Conservation (phyloP, 176 grass and related monocot genomes). For the Avena sativa region DNA sequence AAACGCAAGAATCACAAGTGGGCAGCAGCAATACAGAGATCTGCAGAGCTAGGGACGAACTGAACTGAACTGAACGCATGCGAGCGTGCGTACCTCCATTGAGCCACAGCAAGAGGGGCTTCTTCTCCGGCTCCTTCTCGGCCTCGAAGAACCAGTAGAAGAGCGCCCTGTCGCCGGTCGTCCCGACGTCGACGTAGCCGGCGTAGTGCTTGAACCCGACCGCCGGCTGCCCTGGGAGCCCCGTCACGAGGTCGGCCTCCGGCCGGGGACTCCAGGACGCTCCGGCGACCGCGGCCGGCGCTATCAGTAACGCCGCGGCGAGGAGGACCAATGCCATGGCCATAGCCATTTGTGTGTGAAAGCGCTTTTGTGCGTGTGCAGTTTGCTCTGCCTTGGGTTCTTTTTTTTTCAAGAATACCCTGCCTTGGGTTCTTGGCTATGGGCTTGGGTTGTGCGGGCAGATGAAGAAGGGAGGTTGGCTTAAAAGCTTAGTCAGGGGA, state of each 20-base stretch:
- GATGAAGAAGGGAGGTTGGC: conserved; percentile 22
- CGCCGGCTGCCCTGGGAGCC: conserved; percentile 72
- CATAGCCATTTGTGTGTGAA: not conserved
- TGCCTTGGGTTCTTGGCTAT: conserved; percentile 12
- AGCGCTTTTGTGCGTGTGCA: not conserved
- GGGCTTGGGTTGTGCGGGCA: not conserved
- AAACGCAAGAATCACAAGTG: not conserved
- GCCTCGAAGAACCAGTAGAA: conserved; percentile 99
- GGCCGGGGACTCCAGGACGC: conserved; percentile 27
- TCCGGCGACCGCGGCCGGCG: conserved; percentile 22
- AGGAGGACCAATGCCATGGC: conserved; percentile 37
- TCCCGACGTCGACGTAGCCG: conserved; percentile 66
- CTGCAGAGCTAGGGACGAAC: not conserved
- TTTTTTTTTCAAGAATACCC: not conserved
- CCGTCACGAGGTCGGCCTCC: conserved; percentile 61
- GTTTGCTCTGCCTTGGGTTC: conserved; percentile 7
- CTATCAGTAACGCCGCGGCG: conserved; percentile 21
- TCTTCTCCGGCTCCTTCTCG: conserved; percentile 57
- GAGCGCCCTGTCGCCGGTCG: conserved; percentile 60
- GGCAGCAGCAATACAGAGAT: conserved; percentile 17
- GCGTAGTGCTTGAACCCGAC: conserved; percentile 82
- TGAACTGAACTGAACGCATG: not conserved
- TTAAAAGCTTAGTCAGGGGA: conserved; percentile 36
- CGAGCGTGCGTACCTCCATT: conserved; percentile 71
- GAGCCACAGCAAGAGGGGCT: conserved; percentile 98